Base-by-base conservation (phyloP, 2,329 filamentous ascomycete genomes). In the Fusarium guadeloupense region DNA sequence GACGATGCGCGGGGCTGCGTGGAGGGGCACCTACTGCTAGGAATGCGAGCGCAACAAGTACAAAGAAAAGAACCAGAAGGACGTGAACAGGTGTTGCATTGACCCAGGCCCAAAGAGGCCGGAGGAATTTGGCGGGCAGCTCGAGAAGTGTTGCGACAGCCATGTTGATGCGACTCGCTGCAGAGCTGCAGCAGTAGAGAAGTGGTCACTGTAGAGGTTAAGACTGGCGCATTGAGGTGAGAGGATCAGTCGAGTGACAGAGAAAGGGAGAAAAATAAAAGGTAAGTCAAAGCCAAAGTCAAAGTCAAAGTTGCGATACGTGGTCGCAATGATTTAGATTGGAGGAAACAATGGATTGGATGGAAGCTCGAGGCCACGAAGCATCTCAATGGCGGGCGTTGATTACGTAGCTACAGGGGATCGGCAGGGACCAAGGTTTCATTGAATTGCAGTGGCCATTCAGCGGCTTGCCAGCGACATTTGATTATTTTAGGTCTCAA, bases 21-120 rank as follows among this genome's bases (percentile, higher is more conserved):
- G 42, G 31, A 35, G 44, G 19, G 30, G 23, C 12, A 49, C 72
- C 52, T 78, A 83, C 81, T 47, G 68, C 65, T 23, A 78, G 70
- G 35, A 82, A 71, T 2, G 67, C 74, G 17, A 75, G 20, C 1
- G 74, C 54, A 12, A 75, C 49, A 37, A 78, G 61, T 14, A 72
- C 71, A 8, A 76, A 47, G 50, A 75, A 65, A 31, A 77, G 66
- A 3, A 74, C 70, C 9, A 80, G 38, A 5, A 81, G 64, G 6
- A 79, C 59, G 53, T 78, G 70, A 16, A 76, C 57, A 4, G 81
- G 78, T 13, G 75, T 77, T 17, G 77, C 75, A 50, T 70, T 69
- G 30, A 75, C 64, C 66, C 75, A 75, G 8, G 69, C 69, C 60
- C 71, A 75, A n/a, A 78, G 65, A 39, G 74, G 70, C 54, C 66